Conservation (phyloP, 2,329 filamentous ascomycete species). For the Ambrosiella xylebori region DNA sequence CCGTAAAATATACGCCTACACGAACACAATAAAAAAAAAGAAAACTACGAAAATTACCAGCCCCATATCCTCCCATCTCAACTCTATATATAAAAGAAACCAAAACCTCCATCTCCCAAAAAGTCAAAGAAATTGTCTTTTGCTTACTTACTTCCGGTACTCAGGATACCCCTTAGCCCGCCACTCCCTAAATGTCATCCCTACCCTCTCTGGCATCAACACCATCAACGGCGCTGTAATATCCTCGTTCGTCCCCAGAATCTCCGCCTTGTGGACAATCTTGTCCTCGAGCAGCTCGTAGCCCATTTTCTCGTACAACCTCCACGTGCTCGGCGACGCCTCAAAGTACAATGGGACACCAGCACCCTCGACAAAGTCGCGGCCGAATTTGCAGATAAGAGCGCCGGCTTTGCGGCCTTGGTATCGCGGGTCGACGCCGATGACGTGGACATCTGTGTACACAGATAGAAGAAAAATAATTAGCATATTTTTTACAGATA, state of each 20-base stretch:
- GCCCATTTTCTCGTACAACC: conserved; percentile 29
- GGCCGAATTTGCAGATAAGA: conserved; percentile 25
- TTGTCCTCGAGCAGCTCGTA: conserved; percentile 25
- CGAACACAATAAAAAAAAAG: not conserved
- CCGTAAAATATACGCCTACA: too few relatives aligned
- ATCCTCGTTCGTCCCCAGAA: conserved; percentile 21
- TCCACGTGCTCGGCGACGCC: conserved; percentile 24
- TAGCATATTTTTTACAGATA: not conserved
- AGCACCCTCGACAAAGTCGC: conserved; percentile 21
- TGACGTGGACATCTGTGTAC: conserved; percentile 21
- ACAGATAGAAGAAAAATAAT: not conserved
- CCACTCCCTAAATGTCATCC: conserved; percentile 22
- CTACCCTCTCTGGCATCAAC: conserved; percentile 22
- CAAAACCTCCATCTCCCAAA: not conserved
- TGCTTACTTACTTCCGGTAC: not conserved
- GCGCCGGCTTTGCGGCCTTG: conserved; percentile 27
- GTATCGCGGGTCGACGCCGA: conserved; percentile 27
- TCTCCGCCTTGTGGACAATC: conserved; percentile 23
- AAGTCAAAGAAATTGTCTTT: not conserved
- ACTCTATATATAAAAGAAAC: not conserved
- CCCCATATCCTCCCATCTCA: not conserved
- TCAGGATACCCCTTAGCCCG: not conserved
- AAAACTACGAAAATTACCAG: not conserved
- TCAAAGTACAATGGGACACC: conserved; percentile 30
- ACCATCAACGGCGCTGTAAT: conserved; percentile 26